These are phyloP conservation scores for Tulasnella sp. DNA, from an alignment of 768 basidiomycete genomes.

Conservation along the genomic window DNA sequence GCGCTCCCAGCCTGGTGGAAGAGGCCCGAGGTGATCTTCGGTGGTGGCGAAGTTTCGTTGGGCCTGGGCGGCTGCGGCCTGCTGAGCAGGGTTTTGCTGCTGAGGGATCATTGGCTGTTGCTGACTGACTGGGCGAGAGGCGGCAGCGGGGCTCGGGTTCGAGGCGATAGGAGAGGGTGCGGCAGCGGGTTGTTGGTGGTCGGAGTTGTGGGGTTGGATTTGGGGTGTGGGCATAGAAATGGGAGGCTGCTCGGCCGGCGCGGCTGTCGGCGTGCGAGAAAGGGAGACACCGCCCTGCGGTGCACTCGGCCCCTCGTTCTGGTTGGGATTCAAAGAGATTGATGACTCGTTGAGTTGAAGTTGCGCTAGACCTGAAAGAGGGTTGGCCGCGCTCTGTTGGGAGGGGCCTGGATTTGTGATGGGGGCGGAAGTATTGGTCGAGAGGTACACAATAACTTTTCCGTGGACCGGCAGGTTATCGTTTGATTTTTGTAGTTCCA, in stretches of 20 bases:
- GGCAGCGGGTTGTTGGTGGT: neutral
- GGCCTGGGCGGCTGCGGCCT: slow-evolving; percentile 43
- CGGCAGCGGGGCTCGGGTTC: neutral
- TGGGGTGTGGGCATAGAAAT: slow-evolving; percentile 30
- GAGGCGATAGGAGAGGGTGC: neutral
- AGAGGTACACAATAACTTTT: slow-evolving; percentile 93
- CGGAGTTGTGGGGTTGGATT: slow-evolving; percentile 12
- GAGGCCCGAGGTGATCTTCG: slow-evolving; percentile 87
- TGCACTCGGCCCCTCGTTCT: slow-evolving; percentile 38
- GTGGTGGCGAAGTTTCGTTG: slow-evolving; percentile 89
- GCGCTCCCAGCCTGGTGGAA: slow-evolving; percentile 93
- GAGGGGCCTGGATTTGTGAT: slow-evolving; percentile 82
- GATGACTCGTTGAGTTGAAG: slow-evolving; percentile 35
- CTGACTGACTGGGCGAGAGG: slow-evolving; percentile 31
- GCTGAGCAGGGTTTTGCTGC: slow-evolving; percentile 33
- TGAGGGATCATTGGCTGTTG: slow-evolving; percentile 30
- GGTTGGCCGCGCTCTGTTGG: slow-evolving; percentile 52
- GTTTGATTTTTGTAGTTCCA: slow-evolving; percentile 98
- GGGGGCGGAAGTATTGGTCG: slow-evolving; percentile 82
- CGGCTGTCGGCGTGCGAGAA: slow-evolving; percentile 26
- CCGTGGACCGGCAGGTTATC: slow-evolving; percentile 98
- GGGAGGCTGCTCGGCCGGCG: slow-evolving; percentile 16
- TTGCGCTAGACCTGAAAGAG: slow-evolving; percentile 27
- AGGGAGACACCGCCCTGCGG: slow-evolving; percentile 9
- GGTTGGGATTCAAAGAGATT: slow-evolving; percentile 41